Percentiles rank a stretch among this genome's conserved stretches.
Conservation (phyloP, 164 flowering plant species). For the Magnolia kwangsiensis region DNA sequence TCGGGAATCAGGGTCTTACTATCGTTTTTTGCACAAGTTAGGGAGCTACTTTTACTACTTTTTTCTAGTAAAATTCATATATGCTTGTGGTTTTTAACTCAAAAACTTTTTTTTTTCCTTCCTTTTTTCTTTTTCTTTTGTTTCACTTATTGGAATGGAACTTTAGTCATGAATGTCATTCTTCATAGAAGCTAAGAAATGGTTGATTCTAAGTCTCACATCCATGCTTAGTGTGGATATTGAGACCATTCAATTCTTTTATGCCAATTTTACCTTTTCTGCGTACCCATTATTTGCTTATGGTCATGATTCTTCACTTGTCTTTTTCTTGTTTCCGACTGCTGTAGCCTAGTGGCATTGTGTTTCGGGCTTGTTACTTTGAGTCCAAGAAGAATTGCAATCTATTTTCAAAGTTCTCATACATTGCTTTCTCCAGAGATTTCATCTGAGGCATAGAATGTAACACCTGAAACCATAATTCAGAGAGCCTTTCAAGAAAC, state of each 20-base stretch:
- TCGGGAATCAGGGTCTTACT: too few relatives aligned
- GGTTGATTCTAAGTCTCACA: background rate
- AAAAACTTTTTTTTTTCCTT: too few relatives aligned
- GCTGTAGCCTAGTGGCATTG: background rate
- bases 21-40: too few relatives aligned
- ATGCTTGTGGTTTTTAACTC: background rate
- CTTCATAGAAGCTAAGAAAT: background rate
- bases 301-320: background rate
- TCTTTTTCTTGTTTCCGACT: background rate
- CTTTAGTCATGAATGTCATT: background rate
- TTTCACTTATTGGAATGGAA: background rate
- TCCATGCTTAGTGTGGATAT: background rate
- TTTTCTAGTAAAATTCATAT: too few relatives aligned
- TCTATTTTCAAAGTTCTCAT: conserved; percentile 35
- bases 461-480: conserved; percentile 55
- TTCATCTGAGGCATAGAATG: conserved; percentile 46
- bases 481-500: conserved; percentile 50
- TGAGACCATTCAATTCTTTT: background rate
- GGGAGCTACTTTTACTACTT: too few relatives aligned
- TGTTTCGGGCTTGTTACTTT: background rate
- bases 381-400: conserved; percentile 6
- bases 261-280: background rate
- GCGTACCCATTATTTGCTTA: background rate
- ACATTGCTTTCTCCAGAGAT: conserved; percentile 47
- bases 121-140: too few relatives aligned